Conservation (phyloP, 768 basidiomycete species). For the Mrakia frigida region DNA sequence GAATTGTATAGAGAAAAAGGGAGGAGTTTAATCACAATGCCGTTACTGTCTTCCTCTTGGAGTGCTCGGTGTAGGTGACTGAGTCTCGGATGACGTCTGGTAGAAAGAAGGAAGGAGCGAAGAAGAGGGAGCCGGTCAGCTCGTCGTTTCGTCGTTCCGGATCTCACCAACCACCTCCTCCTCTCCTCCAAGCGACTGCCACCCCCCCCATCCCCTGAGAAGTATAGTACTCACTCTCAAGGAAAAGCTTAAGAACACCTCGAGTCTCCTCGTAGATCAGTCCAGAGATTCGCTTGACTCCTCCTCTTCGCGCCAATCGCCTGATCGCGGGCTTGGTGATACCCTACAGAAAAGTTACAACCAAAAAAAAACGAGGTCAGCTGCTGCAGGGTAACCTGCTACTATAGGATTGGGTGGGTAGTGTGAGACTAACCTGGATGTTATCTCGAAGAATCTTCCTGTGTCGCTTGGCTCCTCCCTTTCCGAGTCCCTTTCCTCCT, state of each 20-base stretch:
- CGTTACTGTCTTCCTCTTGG: constrained; percentile 87
- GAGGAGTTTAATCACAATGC: constrained; percentile 45
- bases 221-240: constrained; percentile 58
- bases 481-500: constrained; percentile 85
- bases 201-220: neutral
- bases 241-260: constrained; percentile 91
- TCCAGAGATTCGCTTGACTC: constrained; percentile 83
- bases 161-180: no score
- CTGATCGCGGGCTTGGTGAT: constrained; percentile 88
- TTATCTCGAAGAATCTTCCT: constrained; percentile 51
- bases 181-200: no score
- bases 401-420: neutral
- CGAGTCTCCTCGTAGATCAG: constrained; percentile 93
- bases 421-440: constrained; percentile 33
- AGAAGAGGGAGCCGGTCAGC: constrained; percentile 63
- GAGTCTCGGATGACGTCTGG: constrained; percentile 83
- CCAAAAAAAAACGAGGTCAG: constrained; percentile 75
- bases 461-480: constrained; percentile 90
- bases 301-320: constrained; percentile 92
- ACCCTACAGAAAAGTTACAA: constrained; percentile 43
- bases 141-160: no score
- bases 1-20: no score
- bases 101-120: constrained; percentile 53
- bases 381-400: constrained; percentile 52
- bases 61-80: constrained; percentile 97